Percentiles rank a stretch among this genome's conserved stretches.
phyloP scores from a whole-genome alignment of 2,329 filamentous ascomycete genomes.

The Colletotrichum horii region DNA sequence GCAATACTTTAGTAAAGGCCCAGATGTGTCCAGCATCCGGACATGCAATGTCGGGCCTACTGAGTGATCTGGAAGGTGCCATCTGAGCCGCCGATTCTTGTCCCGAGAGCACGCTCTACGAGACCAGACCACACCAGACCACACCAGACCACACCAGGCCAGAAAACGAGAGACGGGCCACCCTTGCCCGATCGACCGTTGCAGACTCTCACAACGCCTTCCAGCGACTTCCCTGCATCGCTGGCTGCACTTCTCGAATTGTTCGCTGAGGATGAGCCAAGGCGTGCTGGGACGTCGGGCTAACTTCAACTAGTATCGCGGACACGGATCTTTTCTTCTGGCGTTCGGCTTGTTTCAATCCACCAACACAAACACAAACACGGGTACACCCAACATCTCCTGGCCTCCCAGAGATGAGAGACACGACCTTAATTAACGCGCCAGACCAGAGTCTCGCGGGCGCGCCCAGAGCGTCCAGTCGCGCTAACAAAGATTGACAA shows the following conservation, averaged over 20 bases:
- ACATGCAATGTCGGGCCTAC: not conserved
- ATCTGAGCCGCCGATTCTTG: not conserved
- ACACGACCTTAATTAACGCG: not conserved
- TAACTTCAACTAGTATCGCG: not conserved
- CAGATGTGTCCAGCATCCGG: not conserved
- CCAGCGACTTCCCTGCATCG: constrained; percentile 8
- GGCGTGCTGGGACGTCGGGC: not conserved
- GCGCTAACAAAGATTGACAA: not conserved
- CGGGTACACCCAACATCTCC: not conserved
- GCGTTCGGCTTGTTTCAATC: constrained; percentile 7
- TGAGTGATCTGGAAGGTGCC: not conserved
- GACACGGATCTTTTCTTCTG: constrained; percentile 4
- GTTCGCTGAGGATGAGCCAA: not conserved
- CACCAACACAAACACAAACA: not conserved
- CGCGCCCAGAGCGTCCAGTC: not conserved
- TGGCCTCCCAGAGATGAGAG: not conserved
- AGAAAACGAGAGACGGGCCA: not conserved
- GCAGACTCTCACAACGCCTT: not conserved
- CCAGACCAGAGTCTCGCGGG: not conserved
- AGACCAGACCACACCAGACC: not conserved
- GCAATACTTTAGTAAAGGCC: not conserved
- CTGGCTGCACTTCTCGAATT: constrained; percentile 11
- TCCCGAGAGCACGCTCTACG: not conserved
- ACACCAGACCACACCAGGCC: not conserved
- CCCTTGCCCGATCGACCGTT: not conserved